Base-by-base conservation (phyloP, 768 basidiomycete genomes). In the Kwoniella sp. region DNA sequence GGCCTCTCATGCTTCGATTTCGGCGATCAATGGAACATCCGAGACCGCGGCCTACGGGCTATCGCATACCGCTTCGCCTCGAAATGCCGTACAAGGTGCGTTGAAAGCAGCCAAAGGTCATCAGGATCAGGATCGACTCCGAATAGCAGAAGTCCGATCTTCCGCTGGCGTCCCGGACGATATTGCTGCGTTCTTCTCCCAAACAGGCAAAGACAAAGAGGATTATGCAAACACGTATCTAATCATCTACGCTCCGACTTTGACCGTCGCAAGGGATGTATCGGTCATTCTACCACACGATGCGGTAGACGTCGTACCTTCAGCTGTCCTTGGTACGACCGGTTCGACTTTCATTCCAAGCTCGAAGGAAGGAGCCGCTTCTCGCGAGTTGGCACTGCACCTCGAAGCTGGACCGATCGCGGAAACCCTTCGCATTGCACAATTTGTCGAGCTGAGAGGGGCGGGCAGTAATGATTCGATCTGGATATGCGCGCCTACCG, bases 401-500 rank as follows among this genome's bases (percentile, higher is more conserved):
- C 48, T 61, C 7, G 55, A 51, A 12, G n/a, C 47, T 10, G 65
- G 65, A 1, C 37, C 56, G 6, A 36, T 51, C 22, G 60, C 59
- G 12, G 55, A 67, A 19, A 44, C 59, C 21, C 13, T 67, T 17
- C 59, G 51, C 8, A 24, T 67, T 13, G 48, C 60, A 19, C 51
- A 59, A 27, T 65, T 70, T 27, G 40, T 49, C 33, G 52, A 63
- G 22, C 15, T 70, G 21, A 30, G 63, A n/a, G 58, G 49, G 25
- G 44, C 66, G 8, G 63, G 59, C 12, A 22, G n/a, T 22, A 51
- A 36, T 17, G 63, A 61, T 26, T 50, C 65, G 4, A 56, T 70
- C 44, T 67, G 65, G 64, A 65, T 70, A 2, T 67, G 63, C 37
- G 60, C 63, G 1, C 69, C 69, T 6, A 26, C 26, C 22, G 58